Conservation (phyloP, 306 rosid genomes). For the Lathyrus tuberosus region DNA sequence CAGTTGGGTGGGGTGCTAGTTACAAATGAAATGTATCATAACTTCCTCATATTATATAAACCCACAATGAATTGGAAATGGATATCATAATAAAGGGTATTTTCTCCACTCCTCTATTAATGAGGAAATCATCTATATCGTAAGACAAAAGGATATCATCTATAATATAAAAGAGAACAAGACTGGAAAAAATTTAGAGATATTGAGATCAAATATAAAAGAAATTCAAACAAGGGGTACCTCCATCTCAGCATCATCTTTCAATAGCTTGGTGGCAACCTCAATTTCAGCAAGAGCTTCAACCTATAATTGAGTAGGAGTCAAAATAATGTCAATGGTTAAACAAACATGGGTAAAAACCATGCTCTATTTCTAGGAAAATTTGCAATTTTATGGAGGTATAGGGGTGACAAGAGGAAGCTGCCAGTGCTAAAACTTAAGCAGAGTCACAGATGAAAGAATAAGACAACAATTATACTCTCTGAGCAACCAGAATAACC, state of each 20-base stretch:
- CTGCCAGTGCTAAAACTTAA: conserved; percentile 18
- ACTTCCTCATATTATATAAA: neutral
- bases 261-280: conserved; percentile 84
- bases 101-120: neutral
- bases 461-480: conserved; percentile 2
- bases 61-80: neutral
- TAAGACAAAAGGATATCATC: conserved; percentile 13
- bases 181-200: conserved; percentile 1
- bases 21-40: conserved; percentile 21
- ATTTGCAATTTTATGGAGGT: conserved; percentile 13
- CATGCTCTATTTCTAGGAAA: neutral
- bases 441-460: conserved; percentile 17
- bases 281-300: conserved; percentile 94
- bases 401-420: conserved; percentile 25
- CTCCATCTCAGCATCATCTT: conserved; percentile 61
- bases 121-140: neutral
- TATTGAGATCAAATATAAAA: conserved; percentile 29
- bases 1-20: neutral
- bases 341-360: conserved; percentile 31
- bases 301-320: conserved; percentile 62
- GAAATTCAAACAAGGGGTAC: conserved; percentile 45
- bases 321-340: conserved; percentile 33
- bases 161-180: neutral
- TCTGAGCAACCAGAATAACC: conserved; percentile 32
- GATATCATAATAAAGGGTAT: neutral